These are phyloP conservation scores for Paraconiothyrium sp. DNA, from an alignment of 2,329 filamentous ascomycete species.

Conservation along the genomic window DNA sequence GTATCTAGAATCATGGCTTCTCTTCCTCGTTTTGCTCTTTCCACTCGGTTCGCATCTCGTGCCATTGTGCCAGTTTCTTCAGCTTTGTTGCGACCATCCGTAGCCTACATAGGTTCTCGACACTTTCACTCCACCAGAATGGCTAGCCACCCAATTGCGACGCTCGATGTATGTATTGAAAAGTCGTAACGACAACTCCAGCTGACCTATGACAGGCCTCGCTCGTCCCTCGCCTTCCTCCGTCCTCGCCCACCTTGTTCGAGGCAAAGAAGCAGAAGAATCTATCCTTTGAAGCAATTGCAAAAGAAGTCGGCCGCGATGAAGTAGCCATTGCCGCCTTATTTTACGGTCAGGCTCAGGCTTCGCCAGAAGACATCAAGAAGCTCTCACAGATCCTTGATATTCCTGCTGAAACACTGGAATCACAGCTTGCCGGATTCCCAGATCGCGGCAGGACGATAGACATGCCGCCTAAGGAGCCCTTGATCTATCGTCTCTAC, in stretches of 20 bases:
- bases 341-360: constrained; percentile 88
- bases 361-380: constrained; percentile 73
- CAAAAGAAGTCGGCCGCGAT: constrained; percentile 74
- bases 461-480: constrained; percentile 86
- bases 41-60: constrained; percentile 42
- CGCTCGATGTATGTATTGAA: constrained; percentile 43
- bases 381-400: constrained; percentile 73
- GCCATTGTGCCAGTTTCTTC: constrained; percentile 37
- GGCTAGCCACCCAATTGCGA: constrained; percentile 52
- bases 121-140: constrained; percentile 45
- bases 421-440: constrained; percentile 73
- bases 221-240: constrained; percentile 74
- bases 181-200: neutral
- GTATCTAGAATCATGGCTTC: constrained; percentile 34
- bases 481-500: constrained; percentile 88
- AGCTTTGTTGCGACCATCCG: constrained; percentile 30
- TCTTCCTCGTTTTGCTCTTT: constrained; percentile 39
- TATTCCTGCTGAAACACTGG: constrained; percentile 66
- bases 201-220: constrained; percentile 62
- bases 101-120: constrained; percentile 33
- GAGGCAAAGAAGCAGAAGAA: constrained; percentile 78
- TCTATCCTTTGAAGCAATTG: constrained; percentile 83
- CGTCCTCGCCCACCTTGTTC: constrained; percentile 78
- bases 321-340: constrained; percentile 87
- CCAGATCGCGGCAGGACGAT: constrained; percentile 82